A percentile compares a stretch with the other conserved stretches of the same genome.
Evolutionary conservation across 768 basidiomycete species (phyloP).

Genomic region (Mrakia gelida): DNA sequence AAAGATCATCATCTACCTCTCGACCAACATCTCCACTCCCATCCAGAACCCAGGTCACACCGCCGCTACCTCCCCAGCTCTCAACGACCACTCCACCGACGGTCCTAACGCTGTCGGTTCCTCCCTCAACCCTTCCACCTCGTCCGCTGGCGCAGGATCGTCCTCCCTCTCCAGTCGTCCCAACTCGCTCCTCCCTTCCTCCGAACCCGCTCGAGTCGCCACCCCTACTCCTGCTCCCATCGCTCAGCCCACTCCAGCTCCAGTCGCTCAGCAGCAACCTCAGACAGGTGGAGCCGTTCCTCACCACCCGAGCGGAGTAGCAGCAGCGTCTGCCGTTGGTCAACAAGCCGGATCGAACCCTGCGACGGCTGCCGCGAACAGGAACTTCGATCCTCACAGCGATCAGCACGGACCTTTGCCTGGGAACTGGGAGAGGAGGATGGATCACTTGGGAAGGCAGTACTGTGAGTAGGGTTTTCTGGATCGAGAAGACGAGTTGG

Average conservation of each 20-base stretch:
- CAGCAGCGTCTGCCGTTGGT: conserved; percentile 29
- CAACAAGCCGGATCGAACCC: conserved; percentile 36
- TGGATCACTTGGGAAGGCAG: conserved; percentile 81
- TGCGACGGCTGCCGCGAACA: conserved; percentile 50
- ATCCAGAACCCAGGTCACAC: conserved; percentile 72
- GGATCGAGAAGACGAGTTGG: neutral
- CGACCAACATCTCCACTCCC: conserved; percentile 80
- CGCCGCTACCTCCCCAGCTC: conserved; percentile 46
- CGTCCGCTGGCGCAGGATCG: neutral
- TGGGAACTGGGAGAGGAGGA: conserved; percentile 90
- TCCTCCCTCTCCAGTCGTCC: neutral
- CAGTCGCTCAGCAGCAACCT: conserved; percentile 1
- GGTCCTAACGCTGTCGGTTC: conserved; percentile 63
- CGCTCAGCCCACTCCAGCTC: neutral
- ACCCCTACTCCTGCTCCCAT: neutral
- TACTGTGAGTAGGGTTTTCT: neutral
- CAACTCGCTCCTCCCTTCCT: conserved; percentile 2
- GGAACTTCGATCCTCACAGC: conserved; percentile 86
- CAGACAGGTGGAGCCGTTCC: conserved; percentile 40
- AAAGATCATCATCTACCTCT: conserved; percentile 92
- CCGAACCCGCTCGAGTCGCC: conserved; percentile 2
- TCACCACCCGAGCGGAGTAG: conserved; percentile 38
- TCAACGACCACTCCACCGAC: conserved; percentile 55
- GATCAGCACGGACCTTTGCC: conserved; percentile 92
- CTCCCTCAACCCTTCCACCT: conserved; percentile 35